phyloP scores from a whole-genome alignment of 106 monocot genomes.

The Acorus gramineus region DNA sequence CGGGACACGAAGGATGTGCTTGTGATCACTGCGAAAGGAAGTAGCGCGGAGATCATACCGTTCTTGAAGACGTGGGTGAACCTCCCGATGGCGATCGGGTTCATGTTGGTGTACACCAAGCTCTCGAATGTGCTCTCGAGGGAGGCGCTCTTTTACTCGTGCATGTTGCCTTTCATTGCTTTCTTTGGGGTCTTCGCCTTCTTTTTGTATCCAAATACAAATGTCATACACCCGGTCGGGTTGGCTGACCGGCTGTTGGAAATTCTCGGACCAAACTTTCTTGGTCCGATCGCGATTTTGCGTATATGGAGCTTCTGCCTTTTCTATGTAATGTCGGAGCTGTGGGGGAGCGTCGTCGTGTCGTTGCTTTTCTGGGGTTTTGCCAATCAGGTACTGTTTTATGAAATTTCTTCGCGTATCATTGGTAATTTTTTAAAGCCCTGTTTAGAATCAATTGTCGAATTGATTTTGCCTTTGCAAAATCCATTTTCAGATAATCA shows the following conservation, averaged over 20 bases:
- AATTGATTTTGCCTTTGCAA: no score
- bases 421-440: no score
- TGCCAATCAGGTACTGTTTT: constrained; percentile 80
- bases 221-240: constrained; percentile 72
- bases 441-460: no score
- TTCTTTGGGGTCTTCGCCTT: constrained; percentile 86
- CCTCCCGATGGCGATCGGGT: constrained; percentile 90
- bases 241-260: constrained; percentile 69
- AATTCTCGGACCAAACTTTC: constrained; percentile 64
- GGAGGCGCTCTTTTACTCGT: constrained; percentile 86
- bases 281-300: constrained; percentile 81
- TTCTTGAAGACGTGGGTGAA: constrained; percentile 97
- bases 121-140: constrained; percentile 80
- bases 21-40: constrained; percentile 89
- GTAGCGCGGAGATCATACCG: constrained; percentile 96
- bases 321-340: constrained; percentile 97
- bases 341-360: constrained; percentile 96
- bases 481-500: no score
- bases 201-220: constrained; percentile 61
- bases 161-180: constrained; percentile 77
- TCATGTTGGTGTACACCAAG: constrained; percentile 94
- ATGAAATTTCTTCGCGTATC: neutral
- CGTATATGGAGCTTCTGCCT: constrained; percentile 97
- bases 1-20: constrained; percentile 94
- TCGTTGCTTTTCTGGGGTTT: constrained; percentile 98